Base-by-base conservation (phyloP, 2,329 filamentous ascomycete species). In the Aspergillus phoenicis region DNA sequence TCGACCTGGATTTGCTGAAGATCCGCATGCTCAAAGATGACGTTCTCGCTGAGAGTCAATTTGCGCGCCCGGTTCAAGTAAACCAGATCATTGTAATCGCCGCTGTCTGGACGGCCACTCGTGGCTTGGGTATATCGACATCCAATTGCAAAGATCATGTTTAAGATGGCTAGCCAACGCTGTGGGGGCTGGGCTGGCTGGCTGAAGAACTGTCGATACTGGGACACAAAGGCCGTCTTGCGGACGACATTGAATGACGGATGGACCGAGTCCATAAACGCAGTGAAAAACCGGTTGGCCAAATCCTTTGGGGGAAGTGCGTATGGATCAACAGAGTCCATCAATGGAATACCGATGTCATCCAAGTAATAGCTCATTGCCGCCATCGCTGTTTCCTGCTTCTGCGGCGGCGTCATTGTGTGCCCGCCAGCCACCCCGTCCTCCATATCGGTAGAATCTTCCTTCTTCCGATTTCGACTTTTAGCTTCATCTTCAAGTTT, bases 101-200 rank as follows among this genome's bases (percentile, higher is more conserved):
- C 33, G 2, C 36, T 33, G 1, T 64, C 64, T 8, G 20, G 28
- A 8, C 45, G 28, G 15, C 66, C 64, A 36, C 75, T 64, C 15
- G 70, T 66, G 6, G 78, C 65, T n/a, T 73, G 74, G 20, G 72
- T 73, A 60, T 78, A 76, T 33, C 73, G 73, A 60, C 76, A 77
- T 2, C 75, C 77, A 58, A 81, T 77, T 5, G 79, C 79, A 56
- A 81, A 78, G n/a, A 81, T 74, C 68, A 81, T 72, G 58, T 81
- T 81, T 55, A 81, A 58, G n/a, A 80, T 76, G 1, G 77, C 77
- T 5, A 80, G 68, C 76, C 76, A 78, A 59, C 74, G 73, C 24
- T 62, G 64, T 0, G 72, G 73, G 2, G 76, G 75, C 11, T 67
- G 63, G 6, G 64, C 56, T n/a, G 61, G 65, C 4, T 60, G 49